phyloP scores from a whole-genome alignment of 2,329 filamentous ascomycete species.

The Aspergillus bombycis region DNA sequence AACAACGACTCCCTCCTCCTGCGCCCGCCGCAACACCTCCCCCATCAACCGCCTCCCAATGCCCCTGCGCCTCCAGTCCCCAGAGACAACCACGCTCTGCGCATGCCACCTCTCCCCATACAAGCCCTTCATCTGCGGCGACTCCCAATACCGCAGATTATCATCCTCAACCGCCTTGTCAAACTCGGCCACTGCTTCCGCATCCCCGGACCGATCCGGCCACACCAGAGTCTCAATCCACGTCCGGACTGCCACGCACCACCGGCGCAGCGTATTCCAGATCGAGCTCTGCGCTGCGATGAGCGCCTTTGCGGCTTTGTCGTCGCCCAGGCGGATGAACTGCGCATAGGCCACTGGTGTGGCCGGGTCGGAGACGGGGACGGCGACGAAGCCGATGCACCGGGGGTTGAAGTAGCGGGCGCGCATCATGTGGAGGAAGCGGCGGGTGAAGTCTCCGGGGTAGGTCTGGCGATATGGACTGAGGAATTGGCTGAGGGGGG shows the following conservation, averaged over 20 bases:
- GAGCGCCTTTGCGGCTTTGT: not conserved
- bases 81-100: not conserved
- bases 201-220: not conserved
- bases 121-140: not conserved
- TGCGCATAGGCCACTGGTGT: not conserved
- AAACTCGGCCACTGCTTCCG: not conserved
- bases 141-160: not conserved
- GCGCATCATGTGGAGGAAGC: not conserved
- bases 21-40: not conserved
- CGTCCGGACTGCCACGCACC: not conserved
- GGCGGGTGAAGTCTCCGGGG: not conserved
- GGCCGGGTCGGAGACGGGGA: not conserved
- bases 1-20: not conserved
- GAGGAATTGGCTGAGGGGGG: not conserved
- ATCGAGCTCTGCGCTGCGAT: not conserved
- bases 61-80: not conserved
- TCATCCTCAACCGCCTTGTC: not conserved
- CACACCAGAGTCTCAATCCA: not conserved
- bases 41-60: not conserved
- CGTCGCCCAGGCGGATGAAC: not conserved
- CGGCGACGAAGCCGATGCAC: not conserved
- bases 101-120: slow-evolving; percentile 1
- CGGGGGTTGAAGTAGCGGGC: not conserved
- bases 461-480: not conserved
- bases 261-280: not conserved